Base-by-base conservation (phyloP, 257 asterid species). In the Penstemon eatonii region DNA sequence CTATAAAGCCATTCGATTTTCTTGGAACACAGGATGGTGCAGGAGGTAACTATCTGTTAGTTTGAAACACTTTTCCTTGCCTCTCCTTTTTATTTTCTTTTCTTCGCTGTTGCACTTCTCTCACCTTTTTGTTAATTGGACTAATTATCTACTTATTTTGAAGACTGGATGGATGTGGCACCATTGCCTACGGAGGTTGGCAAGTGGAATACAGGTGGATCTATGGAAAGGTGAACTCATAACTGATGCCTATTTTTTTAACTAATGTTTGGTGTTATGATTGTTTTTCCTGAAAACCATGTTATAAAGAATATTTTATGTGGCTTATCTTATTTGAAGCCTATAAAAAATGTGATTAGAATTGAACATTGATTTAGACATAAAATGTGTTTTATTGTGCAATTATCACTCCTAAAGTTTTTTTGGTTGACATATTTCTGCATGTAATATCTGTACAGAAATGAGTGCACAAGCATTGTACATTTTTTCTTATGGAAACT, bases 1-100 rank as follows among this genome's bases (percentile, higher is more conserved):
- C 89, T 67, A 66, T 66, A 15, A 87, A 86, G 73, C 84, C 96
- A 70, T 91, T 89, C 78, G 89, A 85, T 82, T 85, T 93, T 76
- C 95, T 88, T 56, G 89, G 84, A 50, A 70, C 79, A 41, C 86
- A 86, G 70, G 87, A 83, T 69, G 91, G 87, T 44, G 82, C 97
- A n/a, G 67, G 72, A 12, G 97, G 97, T 88, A 77, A 66, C 75
- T 66, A 56, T 57, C 61, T 51, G 33, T 25, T 25, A 25, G 33
- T 25, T 25, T n/a, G n/a, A n/a, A n/a, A n/a, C 33, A 25, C 33
- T 25, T 25, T 25, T 51, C 54, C 41, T 50, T 6, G 12, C 38
- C 43, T 61, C 15, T 40, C 25, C 13, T 15, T n/a, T 40, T 44
- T 46, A 41, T 52, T 45, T 55, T 51, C 44, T 54, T 54, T 40